Base-by-base conservation (phyloP, 805 yeast species). In the Saturnispora ahearnii region DNA sequence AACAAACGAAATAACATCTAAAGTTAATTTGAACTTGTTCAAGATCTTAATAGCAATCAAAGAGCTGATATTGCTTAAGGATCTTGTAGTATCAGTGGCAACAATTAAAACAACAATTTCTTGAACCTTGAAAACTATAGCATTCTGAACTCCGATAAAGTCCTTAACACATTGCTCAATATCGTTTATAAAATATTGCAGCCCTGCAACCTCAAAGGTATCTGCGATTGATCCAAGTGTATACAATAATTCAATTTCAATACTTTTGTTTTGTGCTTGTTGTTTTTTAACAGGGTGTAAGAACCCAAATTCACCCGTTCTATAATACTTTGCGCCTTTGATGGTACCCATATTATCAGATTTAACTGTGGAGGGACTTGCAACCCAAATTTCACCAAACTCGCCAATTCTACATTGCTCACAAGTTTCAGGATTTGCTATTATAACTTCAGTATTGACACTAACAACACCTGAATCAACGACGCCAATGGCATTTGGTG, bases 391-490 rank as follows among this genome's bases (percentile, higher is more conserved):
- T 67, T 93, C 99, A 32, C 99, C 99, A 64, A 79, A 81, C 64
- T 93, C 99, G 7, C 98, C 97, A 46, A 82, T 82, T 51, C 77
- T 79, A 62, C 99, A 91, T 11, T 89, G 70, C 48, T 72, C 70
- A 42, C 76, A 66, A 0, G 97, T 91, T 62, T 93, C 97, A 1
- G 99, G 99, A 56, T 93, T 93, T 3, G 93, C 97, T 52, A 93
- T 85, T 1, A 95, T 93, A 32, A 93, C 79, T 60, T 90, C 96
- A 0, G 98, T 87, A 62, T 95, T 87, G 8, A 89, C 90, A 0
- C 97, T 95, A 0, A 90, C 97, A 74, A 91, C 85, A 11, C 99
- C 99, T 0, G 96, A 87, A 60, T 93, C 99, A 61, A 89, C 96
- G 8, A 93, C 68, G 50, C 82, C 83, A 46, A 93, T 68, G 0